phyloP scores from a whole-genome alignment of 352 stramenopile species.

The Saprolegnia parasitica region DNA sequence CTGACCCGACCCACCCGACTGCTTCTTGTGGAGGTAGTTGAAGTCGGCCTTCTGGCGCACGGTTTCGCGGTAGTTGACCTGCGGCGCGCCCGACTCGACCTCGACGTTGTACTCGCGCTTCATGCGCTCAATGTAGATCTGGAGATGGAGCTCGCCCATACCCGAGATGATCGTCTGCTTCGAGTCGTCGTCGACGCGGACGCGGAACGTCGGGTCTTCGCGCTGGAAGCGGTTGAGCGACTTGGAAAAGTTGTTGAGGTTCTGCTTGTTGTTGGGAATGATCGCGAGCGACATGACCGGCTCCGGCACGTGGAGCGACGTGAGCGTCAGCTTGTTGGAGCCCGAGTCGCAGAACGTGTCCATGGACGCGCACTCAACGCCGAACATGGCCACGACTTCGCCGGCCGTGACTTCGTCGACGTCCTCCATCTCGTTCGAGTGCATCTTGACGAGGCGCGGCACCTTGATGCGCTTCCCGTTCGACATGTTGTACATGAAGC shows the following conservation, averaged over 20 bases:
- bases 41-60: conserved; percentile 92
- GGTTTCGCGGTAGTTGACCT: conserved; percentile 99
- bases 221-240: conserved; percentile 94
- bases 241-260: conserved; percentile 96
- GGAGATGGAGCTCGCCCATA: conserved; percentile 98
- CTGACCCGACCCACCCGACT: conserved; percentile 96
- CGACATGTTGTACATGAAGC: conserved; percentile 86
- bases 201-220: conserved; percentile 98
- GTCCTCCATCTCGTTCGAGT: conserved; percentile 99
- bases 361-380: conserved; percentile 98
- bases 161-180: conserved; percentile 99
- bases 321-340: conserved; percentile 90
- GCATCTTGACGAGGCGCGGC: conserved; percentile 97
- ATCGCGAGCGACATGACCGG: conserved; percentile 98
- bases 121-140: conserved; percentile 99
- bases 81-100: conserved; percentile 84
- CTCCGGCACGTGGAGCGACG: conserved; percentile 97
- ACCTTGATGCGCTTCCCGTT: conserved; percentile 94
- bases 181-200: conserved; percentile 94
- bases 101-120: conserved; percentile 97
- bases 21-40: conserved; percentile 99
- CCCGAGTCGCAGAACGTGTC: conserved; percentile 95
- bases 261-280: conserved; percentile 92
- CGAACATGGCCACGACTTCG: conserved; percentile 99
- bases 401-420: conserved; percentile 92